Conservation (phyloP, 2,329 filamentous ascomycete genomes). For the Sporothrix inflata region DNA sequence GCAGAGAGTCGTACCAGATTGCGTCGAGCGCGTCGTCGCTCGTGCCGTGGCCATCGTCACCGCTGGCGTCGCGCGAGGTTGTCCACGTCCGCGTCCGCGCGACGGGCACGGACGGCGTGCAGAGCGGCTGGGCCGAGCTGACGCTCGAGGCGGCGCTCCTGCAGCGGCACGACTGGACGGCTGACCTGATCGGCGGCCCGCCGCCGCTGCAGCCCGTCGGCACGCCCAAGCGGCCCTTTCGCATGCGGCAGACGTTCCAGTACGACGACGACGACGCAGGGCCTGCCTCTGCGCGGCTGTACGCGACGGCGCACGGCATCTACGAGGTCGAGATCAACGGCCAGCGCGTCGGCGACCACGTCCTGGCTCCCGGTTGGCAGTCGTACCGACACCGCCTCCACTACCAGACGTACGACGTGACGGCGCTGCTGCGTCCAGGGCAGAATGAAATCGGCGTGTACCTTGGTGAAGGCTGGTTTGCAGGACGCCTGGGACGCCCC, state of each 20-base stretch:
- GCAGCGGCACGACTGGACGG: not conserved
- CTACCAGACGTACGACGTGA: slow-evolving; percentile 50
- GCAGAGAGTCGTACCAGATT: not conserved
- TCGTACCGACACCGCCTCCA: slow-evolving; percentile 46
- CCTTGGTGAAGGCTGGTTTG: slow-evolving; percentile 41
- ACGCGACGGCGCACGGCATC: slow-evolving; percentile 43
- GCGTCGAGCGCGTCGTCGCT: not conserved
- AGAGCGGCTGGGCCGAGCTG: not conserved
- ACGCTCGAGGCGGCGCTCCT: not conserved
- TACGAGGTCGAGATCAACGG: slow-evolving; percentile 46
- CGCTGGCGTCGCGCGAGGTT: not conserved
- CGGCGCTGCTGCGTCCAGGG: slow-evolving; percentile 37
- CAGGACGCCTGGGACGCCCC: slow-evolving; percentile 46
- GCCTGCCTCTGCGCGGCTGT: slow-evolving; percentile 41
- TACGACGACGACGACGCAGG: not conserved
- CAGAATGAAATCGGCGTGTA: slow-evolving; percentile 42
- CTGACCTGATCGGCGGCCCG: not conserved
- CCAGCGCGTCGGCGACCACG: slow-evolving; percentile 37
- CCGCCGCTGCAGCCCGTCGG: not conserved
- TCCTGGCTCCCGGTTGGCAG: slow-evolving; percentile 48
- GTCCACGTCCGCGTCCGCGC: not conserved
- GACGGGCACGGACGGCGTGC: not conserved
- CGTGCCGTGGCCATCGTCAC: not conserved
- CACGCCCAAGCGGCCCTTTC: not conserved
- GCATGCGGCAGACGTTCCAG: not conserved